A percentile compares a stretch with the other conserved stretches of the same genome.
phyloP scores from a whole-genome alignment of 331 rosid species.

The Acacia pycnantha region DNA sequence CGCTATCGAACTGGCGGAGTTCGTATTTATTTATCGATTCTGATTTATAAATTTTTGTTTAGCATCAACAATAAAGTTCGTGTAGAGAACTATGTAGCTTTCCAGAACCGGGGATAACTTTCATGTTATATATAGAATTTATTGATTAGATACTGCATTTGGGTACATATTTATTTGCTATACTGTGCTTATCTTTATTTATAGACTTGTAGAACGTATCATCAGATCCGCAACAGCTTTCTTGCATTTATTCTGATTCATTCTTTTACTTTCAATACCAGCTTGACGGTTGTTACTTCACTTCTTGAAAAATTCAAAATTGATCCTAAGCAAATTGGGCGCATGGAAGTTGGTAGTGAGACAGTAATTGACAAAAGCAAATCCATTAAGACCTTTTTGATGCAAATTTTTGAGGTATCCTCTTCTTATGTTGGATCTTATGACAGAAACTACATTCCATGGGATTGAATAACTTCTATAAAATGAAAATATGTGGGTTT shows the following conservation, averaged over 20 bases:
- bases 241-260: background rate
- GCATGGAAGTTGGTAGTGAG: conserved; percentile 90
- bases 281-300: conserved; percentile 71
- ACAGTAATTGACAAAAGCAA: conserved; percentile 95
- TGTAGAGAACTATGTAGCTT: background rate
- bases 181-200: background rate
- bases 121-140: background rate
- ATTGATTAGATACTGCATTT: background rate
- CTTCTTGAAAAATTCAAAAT: conserved; percentile 71
- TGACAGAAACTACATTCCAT: background rate
- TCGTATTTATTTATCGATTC: background rate
- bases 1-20: background rate
- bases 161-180: background rate
- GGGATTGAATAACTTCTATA: background rate
- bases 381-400: conserved; percentile 87
- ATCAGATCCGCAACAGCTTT: conserved; percentile 12
- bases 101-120: background rate
- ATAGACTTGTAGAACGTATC: conserved; percentile 4
- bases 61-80: background rate
- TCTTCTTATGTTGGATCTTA: conserved; percentile 3
- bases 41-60: background rate
- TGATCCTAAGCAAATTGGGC: conserved; percentile 81
- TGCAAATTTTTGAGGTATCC: conserved; percentile 81
- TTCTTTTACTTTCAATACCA: conserved; percentile 37
- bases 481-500: background rate